Percentiles rank a stretch among this genome's conserved stretches.
Conservation (phyloP, 2,329 filamentous ascomycete species). For the Fusarium dimerum region DNA sequence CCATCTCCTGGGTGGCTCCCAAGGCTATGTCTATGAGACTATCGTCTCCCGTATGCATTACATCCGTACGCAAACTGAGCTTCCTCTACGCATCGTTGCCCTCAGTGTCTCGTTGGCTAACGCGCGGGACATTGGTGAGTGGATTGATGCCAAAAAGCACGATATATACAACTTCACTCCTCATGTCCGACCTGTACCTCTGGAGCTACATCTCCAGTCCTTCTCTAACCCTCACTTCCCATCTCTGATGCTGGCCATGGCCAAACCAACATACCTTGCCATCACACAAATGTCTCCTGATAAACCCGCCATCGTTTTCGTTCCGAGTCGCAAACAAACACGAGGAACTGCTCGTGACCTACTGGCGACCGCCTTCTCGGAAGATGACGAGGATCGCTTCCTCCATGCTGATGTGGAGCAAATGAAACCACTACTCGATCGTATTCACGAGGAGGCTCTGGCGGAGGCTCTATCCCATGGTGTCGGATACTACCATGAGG, state of each 20-base stretch:
- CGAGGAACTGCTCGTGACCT: slow-evolving; percentile 84
- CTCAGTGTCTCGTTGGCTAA: slow-evolving; percentile 91
- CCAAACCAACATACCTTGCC: slow-evolving; percentile 86
- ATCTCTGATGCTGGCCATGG: slow-evolving; percentile 98
- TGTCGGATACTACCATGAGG: slow-evolving; percentile 97
- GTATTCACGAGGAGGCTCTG: slow-evolving; percentile 82
- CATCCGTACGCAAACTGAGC: slow-evolving; percentile 85
- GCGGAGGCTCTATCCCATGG: slow-evolving; percentile 90
- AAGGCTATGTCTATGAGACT: slow-evolving; percentile 91
- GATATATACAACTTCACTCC: slow-evolving; percentile 99
- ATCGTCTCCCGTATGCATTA: slow-evolving; percentile 98
- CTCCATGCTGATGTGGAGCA: slow-evolving; percentile 82
- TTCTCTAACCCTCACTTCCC: slow-evolving; percentile 97
- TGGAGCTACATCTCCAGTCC: slow-evolving; percentile 93
- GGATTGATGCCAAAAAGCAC: slow-evolving; percentile 97
- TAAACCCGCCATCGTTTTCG: slow-evolving; percentile 88
- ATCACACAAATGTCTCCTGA: slow-evolving; percentile 86
- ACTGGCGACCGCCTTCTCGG: slow-evolving; percentile 81
- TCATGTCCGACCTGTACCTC: slow-evolving; percentile 80
- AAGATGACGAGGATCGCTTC: slow-evolving; percentile 93
- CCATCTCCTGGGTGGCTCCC: slow-evolving; percentile 84
- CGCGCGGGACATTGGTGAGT: slow-evolving; percentile 91
- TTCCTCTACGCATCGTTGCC: slow-evolving; percentile 82
- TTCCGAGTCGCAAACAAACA: slow-evolving; percentile 91
- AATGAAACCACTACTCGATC: slow-evolving; percentile 77